Evolutionary conservation across 202 grass and related monocot species (phyloP).

Genomic region (Digitaria exilis): DNA sequence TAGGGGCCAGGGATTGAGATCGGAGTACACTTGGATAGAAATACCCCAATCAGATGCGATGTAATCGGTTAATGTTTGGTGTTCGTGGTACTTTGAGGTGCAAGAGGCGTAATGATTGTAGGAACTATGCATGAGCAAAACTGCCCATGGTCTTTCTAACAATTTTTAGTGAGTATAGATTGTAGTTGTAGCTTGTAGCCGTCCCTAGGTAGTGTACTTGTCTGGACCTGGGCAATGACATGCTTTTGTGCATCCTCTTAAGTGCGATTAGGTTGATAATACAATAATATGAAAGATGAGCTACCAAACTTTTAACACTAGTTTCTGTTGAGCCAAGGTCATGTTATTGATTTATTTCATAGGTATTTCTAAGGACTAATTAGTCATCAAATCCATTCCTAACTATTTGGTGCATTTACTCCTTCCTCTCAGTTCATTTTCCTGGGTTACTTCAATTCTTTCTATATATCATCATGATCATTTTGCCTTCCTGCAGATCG

Average conservation of each 20-base stretch:
- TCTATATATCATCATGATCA: conserved; percentile 31
- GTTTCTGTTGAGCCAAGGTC: not conserved
- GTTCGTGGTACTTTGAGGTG: not conserved
- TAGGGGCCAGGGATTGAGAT: not conserved
- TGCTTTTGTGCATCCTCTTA: not conserved
- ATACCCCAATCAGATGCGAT: not conserved
- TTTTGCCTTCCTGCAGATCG: conserved; percentile 69
- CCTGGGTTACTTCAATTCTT: conserved; percentile 7
- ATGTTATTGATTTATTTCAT: conserved; percentile 7
- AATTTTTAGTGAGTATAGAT: conserved; percentile 7
- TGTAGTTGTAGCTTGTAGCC: not conserved
- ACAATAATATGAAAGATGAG: not conserved
- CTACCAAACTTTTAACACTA: not conserved
- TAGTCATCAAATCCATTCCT: not conserved
- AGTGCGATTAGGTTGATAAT: not conserved
- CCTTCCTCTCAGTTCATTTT: conserved; percentile 7
- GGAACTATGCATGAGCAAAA: not conserved
- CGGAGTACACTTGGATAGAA: not conserved
- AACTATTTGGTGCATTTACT: conserved; percentile 5
- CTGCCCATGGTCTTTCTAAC: not conserved
- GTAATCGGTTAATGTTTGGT: not conserved
- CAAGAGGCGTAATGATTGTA: not conserved
- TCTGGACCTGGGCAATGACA: not conserved
- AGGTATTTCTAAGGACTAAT: not conserved
- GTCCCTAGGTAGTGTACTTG: not conserved